Evolutionary conservation across 78 protist species (phyloP).

Genomic region (Dictyostelium firmibasis): DNA sequence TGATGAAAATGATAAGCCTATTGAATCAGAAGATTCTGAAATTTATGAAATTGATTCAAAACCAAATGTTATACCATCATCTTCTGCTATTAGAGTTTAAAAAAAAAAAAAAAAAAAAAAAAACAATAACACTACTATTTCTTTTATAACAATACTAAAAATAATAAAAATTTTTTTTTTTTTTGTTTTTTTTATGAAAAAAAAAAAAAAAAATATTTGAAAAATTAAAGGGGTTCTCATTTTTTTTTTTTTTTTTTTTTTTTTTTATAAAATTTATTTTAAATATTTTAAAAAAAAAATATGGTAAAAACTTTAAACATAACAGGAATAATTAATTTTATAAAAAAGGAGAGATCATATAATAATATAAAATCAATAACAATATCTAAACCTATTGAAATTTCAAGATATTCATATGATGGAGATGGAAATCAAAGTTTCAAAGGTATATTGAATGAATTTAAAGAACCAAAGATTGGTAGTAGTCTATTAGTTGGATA

Average conservation of each 20-base stretch:
- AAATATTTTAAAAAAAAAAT: not conserved
- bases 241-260: not conserved
- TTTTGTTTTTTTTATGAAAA: too few species aligned
- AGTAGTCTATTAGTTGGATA: not conserved
- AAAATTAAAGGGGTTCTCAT: too few species aligned
- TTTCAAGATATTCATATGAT: not conserved
- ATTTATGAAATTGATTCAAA: not conserved
- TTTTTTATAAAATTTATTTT: not conserved
- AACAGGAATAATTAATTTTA: not conserved
- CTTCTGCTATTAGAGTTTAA: not conserved
- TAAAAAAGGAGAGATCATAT: not conserved
- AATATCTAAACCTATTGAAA: not conserved
- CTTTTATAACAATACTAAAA: not conserved
- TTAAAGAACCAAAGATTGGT: not conserved
- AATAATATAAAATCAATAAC: not conserved
- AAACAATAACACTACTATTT: not conserved
- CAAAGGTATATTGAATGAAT: not conserved
- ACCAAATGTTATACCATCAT: not conserved
- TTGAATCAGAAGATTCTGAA: not conserved
- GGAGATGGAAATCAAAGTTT: not conserved
- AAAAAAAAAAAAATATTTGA: not conserved
- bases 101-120: not conserved
- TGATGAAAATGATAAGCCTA: not conserved
- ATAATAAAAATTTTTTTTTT: not conserved
- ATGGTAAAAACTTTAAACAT: not conserved